Base-by-base conservation (phyloP, 306 rosid genomes). In the Carpinus viminea region DNA sequence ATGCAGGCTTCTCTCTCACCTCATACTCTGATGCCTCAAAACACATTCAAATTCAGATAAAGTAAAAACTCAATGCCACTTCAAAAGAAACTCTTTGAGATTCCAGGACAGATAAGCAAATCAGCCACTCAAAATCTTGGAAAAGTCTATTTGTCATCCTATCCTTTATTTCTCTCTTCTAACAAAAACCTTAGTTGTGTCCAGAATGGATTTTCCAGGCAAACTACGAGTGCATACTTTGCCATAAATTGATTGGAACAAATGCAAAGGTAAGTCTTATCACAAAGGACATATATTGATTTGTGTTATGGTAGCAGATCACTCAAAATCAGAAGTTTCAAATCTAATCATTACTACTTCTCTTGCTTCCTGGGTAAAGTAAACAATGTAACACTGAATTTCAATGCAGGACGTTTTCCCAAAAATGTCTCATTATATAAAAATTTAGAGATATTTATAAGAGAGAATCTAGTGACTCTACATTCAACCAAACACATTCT, bases 1-100 rank as follows among this genome's bases (percentile, higher is more conserved):
- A 81, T 81, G 82, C 55, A 9, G 92, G 89, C 75, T 88, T 87
- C 83, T 92, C 99, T 87, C 94, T 89, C 50, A 95, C 98, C 84
- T 95, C 99, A 79, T 93, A 93, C 89, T 95, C 99, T 95, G 70
- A 46, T 85, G 70, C 83, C 55, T 45, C 80, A 69, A 10, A 59
- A 45, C 45, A 83, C 34, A 73, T 41, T 48, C 78, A 83, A 64
- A 77, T 66, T 73, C 36, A 69, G 78, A 74, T 54, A 3, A 64
- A 62, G 52, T 16, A 74, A 5, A 46, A 45, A 47, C 46, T 9
- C 20, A 59, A 24, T 59, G 36, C 9, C 36, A 9, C 34, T 20
- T 59, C n/a, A 21, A 59, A 12, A 59, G 36, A 59, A 59, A 57
- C 26, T 9, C 26, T 56, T 57, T 57, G 24, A 59, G 7, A 12